Evolutionary conservation across 2,329 filamentous ascomycete species (phyloP).

Genomic region (Aspergillus japonicus): DNA sequence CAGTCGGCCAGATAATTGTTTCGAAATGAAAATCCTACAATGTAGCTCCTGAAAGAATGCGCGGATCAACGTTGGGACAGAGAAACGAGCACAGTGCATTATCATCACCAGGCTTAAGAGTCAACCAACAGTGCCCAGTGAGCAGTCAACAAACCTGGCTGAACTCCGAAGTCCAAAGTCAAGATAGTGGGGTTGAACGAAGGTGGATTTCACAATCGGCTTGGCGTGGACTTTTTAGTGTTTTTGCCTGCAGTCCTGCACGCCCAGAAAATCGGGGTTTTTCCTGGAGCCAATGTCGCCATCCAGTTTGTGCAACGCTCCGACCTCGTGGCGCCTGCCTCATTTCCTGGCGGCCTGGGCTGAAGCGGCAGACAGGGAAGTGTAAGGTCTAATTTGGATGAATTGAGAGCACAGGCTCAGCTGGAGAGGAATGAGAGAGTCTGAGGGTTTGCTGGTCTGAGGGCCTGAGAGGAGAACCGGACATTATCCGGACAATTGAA

Average conservation of each 20-base stretch:
- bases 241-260: neutral
- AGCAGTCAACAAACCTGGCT: neutral
- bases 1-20: neutral
- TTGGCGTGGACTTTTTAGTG: neutral
- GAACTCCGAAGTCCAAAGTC: neutral
- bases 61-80: neutral
- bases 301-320: neutral
- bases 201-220: neutral
- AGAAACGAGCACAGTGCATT: neutral
- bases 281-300: neutral
- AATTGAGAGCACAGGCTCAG: neutral
- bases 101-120: neutral
- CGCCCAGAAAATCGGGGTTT: neutral
- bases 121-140: too few species aligned
- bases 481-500: too few species aligned
- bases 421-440: neutral
- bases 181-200: neutral
- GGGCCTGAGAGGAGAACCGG: neutral
- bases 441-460: neutral
- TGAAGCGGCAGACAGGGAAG: neutral
- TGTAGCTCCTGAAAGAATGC: neutral
- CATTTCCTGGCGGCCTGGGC: neutral
- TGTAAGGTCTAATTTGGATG: neutral
- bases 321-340: constrained; percentile 5
- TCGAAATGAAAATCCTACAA: neutral